These are phyloP conservation scores for Phytophthora hybrid DNA, from an alignment of 352 stramenopile genomes.

Conservation along the genomic window DNA sequence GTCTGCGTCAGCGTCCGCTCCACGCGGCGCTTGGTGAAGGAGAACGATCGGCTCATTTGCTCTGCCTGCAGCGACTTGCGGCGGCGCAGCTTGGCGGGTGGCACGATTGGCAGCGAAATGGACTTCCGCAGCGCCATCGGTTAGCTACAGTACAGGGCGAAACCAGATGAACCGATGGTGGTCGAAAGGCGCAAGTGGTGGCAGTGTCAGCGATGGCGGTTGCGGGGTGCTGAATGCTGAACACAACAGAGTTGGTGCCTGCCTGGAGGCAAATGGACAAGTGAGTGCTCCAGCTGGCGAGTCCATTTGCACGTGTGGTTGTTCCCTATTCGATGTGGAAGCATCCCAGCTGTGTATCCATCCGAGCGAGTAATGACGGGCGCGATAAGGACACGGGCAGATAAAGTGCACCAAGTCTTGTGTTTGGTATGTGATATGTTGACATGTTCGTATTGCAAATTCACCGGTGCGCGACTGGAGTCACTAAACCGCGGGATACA, in stretches of 20 bases:
- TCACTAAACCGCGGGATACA: conserved; percentile 21
- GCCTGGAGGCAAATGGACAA: conserved; percentile 29
- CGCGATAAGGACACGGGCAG: not conserved
- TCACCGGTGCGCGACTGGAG: not conserved
- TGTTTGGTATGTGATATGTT: not conserved
- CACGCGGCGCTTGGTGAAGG: conserved; percentile 57
- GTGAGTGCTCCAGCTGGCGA: conserved; percentile 29
- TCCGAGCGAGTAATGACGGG: conserved; percentile 21
- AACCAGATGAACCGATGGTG: conserved; percentile 7
- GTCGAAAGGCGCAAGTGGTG: conserved; percentile 20
- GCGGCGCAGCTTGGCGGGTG: conserved; percentile 40
- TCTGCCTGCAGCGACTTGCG: conserved; percentile 55
- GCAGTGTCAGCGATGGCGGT: not conserved
- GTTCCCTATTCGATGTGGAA: conserved; percentile 18
- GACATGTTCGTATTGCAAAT: conserved; percentile 24
- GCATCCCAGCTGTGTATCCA: conserved; percentile 26
- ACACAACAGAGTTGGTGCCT: conserved; percentile 15
- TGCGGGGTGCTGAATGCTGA: conserved; percentile 26
- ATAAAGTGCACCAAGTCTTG: not conserved
- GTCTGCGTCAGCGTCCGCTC: conserved; percentile 55
- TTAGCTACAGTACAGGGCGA: conserved; percentile 9
- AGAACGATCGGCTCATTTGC: conserved; percentile 45
- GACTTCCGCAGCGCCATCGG: conserved; percentile 46
- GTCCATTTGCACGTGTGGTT: conserved; percentile 35
- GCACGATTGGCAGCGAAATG: conserved; percentile 47